These are phyloP conservation scores for Lupinus albus DNA, from an alignment of 306 rosid species.

Conservation along the genomic window DNA sequence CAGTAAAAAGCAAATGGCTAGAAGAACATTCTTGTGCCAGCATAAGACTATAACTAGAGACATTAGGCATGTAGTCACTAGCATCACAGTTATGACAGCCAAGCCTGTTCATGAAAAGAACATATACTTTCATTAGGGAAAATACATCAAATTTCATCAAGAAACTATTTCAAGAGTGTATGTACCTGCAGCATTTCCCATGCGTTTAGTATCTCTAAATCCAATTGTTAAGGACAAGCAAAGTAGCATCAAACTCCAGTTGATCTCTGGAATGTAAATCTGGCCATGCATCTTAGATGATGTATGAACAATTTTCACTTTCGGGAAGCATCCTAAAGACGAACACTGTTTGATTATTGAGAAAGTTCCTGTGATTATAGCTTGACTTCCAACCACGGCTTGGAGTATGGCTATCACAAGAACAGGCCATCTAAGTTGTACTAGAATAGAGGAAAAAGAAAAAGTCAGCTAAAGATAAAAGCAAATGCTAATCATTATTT, in stretches of 20 bases:
- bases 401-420: slow-evolving; percentile 92
- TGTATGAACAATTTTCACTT: slow-evolving; percentile 83
- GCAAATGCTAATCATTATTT: not conserved
- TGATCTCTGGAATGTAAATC: slow-evolving; percentile 93
- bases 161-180: slow-evolving; percentile 35
- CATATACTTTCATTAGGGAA: slow-evolving; percentile 21
- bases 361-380: slow-evolving; percentile 91
- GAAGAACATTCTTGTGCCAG: slow-evolving; percentile 70
- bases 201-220: slow-evolving; percentile 91
- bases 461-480: slow-evolving; percentile 38
- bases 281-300: slow-evolving; percentile 91
- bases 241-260: slow-evolving; percentile 85
- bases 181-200: slow-evolving; percentile 98
- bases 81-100: slow-evolving; percentile 97
- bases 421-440: slow-evolving; percentile 85
- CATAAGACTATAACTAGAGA: slow-evolving; percentile 91
- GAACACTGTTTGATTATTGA: slow-evolving; percentile 95
- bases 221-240: slow-evolving; percentile 86
- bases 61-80: slow-evolving; percentile 93
- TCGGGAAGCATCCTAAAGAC: slow-evolving; percentile 85
- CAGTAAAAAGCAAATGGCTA: slow-evolving; percentile 78
- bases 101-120: slow-evolving; percentile 59
- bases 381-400: slow-evolving; percentile 98
- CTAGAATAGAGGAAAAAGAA: slow-evolving; percentile 41
- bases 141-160: not conserved